Evolutionary conservation across 2,329 filamentous ascomycete species (phyloP), one percentile per base, ranked within the genome.

Genomic region (Paecilomyces dactylethromorphus): DNA sequence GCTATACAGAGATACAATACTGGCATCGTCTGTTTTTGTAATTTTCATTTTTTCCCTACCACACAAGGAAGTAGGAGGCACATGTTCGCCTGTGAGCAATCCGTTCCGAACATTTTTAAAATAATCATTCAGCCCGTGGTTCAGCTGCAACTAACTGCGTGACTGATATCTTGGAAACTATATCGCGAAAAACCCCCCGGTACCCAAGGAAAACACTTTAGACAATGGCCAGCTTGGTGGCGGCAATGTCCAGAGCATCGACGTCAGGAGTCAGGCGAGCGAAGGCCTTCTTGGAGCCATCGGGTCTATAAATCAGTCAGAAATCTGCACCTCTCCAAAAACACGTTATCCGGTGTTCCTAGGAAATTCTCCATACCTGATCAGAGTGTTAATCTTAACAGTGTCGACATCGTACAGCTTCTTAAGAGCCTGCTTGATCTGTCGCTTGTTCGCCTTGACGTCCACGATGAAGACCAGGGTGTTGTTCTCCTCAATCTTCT

Each of bases 401-500:
- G 87, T 90, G 76, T 97, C 93, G 69, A 99, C 94, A 79, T 97
- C 94, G 81, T 99, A 99, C 69, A 97, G 89, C 88, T 94, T 96
- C 92, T 97, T 99, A 70, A 99, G 84, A 65, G 93, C 90, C 74
- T 87, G 84, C 87, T 97, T 97, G 84, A 99, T 99, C 85, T 99
- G 94, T 78, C 92, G 88, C 91, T 99, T 99, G 88, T 99, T 99
- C 80, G 93, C 88, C 89, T 95, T 95, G 80, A 93, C 83, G 71
- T 97, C 90, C 76, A 95, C 91, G 71, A 96, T 96, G 86, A 97
- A 97, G 77, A 96, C 91, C 56, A 99, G 87, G 69, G 94, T 99
- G 87, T 99, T 99, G 88, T 99, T 92, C 89, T 99, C 94, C 86
- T 99, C 94, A 72, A 99, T 97, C 90, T 97, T 97, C 91, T 99